Conservation (phyloP, 495 filamentous ascomycete genomes). For the Podospora sp. region DNA sequence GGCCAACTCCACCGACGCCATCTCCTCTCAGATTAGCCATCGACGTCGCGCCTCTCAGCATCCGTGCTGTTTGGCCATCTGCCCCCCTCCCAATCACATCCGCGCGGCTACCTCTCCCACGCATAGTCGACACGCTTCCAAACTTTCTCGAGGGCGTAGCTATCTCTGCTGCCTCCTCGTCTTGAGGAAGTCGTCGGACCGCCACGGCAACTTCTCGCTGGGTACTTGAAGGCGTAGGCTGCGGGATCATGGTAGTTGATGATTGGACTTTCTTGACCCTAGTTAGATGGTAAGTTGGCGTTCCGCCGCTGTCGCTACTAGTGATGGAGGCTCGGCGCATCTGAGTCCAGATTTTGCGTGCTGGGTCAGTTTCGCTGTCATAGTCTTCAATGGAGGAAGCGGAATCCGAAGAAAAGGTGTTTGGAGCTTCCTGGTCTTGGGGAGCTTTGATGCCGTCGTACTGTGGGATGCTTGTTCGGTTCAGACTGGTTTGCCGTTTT, state of each 20-base stretch:
- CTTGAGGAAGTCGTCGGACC: not conserved
- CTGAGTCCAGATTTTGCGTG: conserved; percentile 51
- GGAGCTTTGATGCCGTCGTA: not conserved
- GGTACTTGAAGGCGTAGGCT: not conserved
- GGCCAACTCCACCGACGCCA: not conserved
- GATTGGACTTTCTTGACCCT: conserved; percentile 26
- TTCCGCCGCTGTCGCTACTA: not conserved
- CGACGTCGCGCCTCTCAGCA: not conserved
- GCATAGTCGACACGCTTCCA: not conserved
- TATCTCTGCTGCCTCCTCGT: not conserved
- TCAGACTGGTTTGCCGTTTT: conserved; percentile 35
- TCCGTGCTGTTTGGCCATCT: not conserved
- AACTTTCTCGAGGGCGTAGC: not conserved
- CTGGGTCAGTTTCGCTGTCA: conserved; percentile 41
- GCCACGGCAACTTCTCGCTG: not conserved
- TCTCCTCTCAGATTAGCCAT: conserved; percentile 1
- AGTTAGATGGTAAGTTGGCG: conserved; percentile 28
- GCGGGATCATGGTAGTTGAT: not conserved
- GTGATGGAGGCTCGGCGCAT: conserved; percentile 40
- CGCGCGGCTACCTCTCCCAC: not conserved
- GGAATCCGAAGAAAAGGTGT: too few species aligned
- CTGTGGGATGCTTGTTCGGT: conserved; percentile 6
- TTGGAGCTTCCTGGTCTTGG: conserved; percentile 8
- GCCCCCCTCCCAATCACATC: not conserved
- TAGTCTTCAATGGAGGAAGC: conserved; percentile 10